Evolutionary conservation across 345 rosid species (phyloP), one percentile per base, ranked within the genome.

Genomic region (Dipteronia dyeriana): DNA sequence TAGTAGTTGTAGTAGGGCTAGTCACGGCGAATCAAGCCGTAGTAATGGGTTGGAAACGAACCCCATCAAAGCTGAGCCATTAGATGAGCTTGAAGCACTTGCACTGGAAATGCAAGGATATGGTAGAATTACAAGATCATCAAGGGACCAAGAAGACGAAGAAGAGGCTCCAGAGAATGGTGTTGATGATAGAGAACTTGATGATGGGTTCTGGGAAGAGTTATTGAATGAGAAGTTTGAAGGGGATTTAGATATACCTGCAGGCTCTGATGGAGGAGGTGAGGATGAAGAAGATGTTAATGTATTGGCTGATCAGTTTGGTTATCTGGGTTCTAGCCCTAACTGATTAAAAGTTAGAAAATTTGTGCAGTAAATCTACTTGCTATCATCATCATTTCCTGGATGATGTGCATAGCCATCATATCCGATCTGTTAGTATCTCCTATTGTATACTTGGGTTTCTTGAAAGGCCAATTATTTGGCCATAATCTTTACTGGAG

Each of bases 21-120:
- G 9, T 26, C 54, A 38, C 3, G 84, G 62, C 16, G 79, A 78
- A 74, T 74, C 84, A 56, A 80, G 78, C 61, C 2, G 49, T 45
- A 49, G 39, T 22, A 31, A 49, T 19, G 38, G 72, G 14, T 77
- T 41, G 2, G 75, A 66, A 9, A 31, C n/a, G 20, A 74, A 31
- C 14, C 65, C 78, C 9, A 77, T 88, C n/a, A 94, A 91, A 75
- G 56, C 49, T 7, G 93, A 89, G 53, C 85, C 90, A 39, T 45
- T 80, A 62, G 97, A 91, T 71, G 98, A 95, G 85, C 86, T 95
- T 49, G 97, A 95, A 80, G 96, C 83, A 19, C 89, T 95, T 47
- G 96, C 98, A 26, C 43, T 93, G 79, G 98, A 95, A 83, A 91
- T 95, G 92, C 95, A 91, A 84, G 97, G 95, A 14, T 67, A 77